Conservation (phyloP, 768 basidiomycete genomes). For the Leccinum arenicola region DNA sequence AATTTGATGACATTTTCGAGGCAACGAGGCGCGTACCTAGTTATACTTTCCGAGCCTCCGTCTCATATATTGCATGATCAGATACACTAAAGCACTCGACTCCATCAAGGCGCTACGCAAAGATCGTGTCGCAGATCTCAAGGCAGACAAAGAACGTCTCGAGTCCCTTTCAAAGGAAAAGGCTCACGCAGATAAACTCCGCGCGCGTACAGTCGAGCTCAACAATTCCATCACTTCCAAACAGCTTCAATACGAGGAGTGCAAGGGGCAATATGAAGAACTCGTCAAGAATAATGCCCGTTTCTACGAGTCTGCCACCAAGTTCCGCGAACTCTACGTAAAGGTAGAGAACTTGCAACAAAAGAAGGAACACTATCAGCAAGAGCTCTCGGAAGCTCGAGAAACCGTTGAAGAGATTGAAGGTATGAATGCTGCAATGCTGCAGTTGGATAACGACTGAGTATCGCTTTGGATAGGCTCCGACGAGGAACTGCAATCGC, state of each 20-base stretch:
- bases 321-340: constrained; percentile 82
- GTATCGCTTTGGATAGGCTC: constrained; percentile 44
- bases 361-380: constrained; percentile 57
- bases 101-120: constrained; percentile 89
- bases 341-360: constrained; percentile 62
- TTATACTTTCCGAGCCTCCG: neutral
- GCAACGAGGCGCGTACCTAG: constrained; percentile 73
- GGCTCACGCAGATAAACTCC: constrained; percentile 81
- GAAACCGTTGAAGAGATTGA: constrained; percentile 64
- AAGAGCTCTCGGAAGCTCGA: constrained; percentile 59
- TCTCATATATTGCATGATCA: constrained; percentile 33
- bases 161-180: constrained; percentile 79
- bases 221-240: constrained; percentile 62
- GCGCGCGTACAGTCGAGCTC: constrained; percentile 58
- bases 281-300: constrained; percentile 67
- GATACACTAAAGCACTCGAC: constrained; percentile 96
- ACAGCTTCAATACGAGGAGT: constrained; percentile 70
- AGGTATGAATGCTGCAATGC: constrained; percentile 36
- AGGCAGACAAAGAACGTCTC: constrained; percentile 87
- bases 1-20: constrained; percentile 99
- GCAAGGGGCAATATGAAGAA: constrained; percentile 61
- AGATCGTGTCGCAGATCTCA: constrained; percentile 86
- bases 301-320: constrained; percentile 80
- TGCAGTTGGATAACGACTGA: neutral
- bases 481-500: constrained; percentile 65